Evolutionary conservation across 192 early-diverging fungal genomes (phyloP).

Genomic region (Backusella tarrabulga): DNA sequence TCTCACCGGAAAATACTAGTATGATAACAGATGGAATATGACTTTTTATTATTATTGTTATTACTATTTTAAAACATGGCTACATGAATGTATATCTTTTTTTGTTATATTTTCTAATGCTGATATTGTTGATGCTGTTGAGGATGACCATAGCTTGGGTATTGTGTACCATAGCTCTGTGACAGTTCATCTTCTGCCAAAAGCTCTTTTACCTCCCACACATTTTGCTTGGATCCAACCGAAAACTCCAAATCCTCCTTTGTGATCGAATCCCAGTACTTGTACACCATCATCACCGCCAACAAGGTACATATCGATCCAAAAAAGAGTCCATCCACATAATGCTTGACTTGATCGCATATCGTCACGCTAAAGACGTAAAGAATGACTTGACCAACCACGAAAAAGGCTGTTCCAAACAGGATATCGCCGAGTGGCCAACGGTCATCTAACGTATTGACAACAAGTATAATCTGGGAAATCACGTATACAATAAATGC

Average conservation of each 20-base stretch:
- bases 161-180: slow-evolving; percentile 5
- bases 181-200: slow-evolving; percentile 51
- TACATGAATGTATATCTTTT: not conserved
- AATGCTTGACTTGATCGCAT: slow-evolving; percentile 80
- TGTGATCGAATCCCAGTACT: slow-evolving; percentile 92
- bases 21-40: not conserved
- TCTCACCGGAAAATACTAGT: too few species aligned
- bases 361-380: slow-evolving; percentile 69
- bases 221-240: slow-evolving; percentile 78
- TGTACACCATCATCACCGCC: slow-evolving; percentile 94
- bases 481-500: slow-evolving; percentile 76
- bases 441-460: slow-evolving; percentile 81
- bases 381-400: slow-evolving; percentile 68
- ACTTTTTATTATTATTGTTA: not conserved
- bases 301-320: slow-evolving; percentile 74
- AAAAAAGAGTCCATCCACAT: slow-evolving; percentile 90
- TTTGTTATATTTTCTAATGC: not conserved
- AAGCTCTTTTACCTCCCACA: slow-evolving; percentile 81
- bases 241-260: slow-evolving; percentile 91
- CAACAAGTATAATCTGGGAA: slow-evolving; percentile 81
- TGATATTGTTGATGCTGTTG: not conserved
- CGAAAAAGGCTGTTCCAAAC: slow-evolving; percentile 77
- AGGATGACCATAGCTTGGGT: not conserved
- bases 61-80: not conserved
- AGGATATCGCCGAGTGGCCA: slow-evolving; percentile 87